Evolutionary conservation across 1,284 basidiomycete genomes (phyloP).

Genomic region (Trichosporon sp.): DNA sequence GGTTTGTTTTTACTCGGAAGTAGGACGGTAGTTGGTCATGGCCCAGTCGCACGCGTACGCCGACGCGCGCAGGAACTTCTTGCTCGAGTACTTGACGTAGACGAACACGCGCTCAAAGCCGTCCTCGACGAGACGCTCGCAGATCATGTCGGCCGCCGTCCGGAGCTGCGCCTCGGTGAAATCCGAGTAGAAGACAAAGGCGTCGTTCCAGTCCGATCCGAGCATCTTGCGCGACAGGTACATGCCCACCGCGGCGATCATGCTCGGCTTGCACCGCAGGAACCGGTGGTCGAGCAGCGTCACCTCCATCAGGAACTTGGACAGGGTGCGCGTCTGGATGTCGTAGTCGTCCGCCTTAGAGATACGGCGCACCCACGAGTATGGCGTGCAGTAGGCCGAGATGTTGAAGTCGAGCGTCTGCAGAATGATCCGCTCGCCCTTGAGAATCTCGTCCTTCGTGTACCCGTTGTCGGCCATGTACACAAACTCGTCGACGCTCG

Average conservation of each 20-base stretch:
- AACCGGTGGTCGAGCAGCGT: slow-evolving; percentile 92
- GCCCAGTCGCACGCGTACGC: slow-evolving; percentile 62
- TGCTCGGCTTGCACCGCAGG: slow-evolving; percentile 87
- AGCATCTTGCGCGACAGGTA: slow-evolving; percentile 90
- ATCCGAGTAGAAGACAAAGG: slow-evolving; percentile 91
- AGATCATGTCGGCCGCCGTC: slow-evolving; percentile 77
- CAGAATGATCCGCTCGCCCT: slow-evolving; percentile 94
- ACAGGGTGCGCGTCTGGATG: slow-evolving; percentile 92
- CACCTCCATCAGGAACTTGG: slow-evolving; percentile 97
- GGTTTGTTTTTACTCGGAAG: background rate
- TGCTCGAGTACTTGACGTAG: slow-evolving; percentile 95
- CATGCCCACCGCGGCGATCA: slow-evolving; percentile 98
- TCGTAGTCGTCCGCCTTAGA: slow-evolving; percentile 99
- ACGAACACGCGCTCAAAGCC: slow-evolving; percentile 84
- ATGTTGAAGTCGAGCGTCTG: slow-evolving; percentile 89
- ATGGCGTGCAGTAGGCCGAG: slow-evolving; percentile 97
- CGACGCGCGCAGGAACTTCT: slow-evolving; percentile 87
- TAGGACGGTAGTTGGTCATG: slow-evolving; percentile 34
- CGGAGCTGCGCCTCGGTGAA: slow-evolving; percentile 88
- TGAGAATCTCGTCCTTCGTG: slow-evolving; percentile 91
- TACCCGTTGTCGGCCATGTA: slow-evolving; percentile 97
- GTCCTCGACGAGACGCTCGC: slow-evolving; percentile 79
- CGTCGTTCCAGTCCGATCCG: slow-evolving; percentile 86
- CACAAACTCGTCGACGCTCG: slow-evolving; percentile 91
- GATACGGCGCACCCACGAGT: slow-evolving; percentile 98